A percentile compares a stretch with the other conserved stretches of the same genome.
Evolutionary conservation across 2,329 filamentous ascomycete genomes (phyloP).

Genomic region (Lasiodiplodia citricola): DNA sequence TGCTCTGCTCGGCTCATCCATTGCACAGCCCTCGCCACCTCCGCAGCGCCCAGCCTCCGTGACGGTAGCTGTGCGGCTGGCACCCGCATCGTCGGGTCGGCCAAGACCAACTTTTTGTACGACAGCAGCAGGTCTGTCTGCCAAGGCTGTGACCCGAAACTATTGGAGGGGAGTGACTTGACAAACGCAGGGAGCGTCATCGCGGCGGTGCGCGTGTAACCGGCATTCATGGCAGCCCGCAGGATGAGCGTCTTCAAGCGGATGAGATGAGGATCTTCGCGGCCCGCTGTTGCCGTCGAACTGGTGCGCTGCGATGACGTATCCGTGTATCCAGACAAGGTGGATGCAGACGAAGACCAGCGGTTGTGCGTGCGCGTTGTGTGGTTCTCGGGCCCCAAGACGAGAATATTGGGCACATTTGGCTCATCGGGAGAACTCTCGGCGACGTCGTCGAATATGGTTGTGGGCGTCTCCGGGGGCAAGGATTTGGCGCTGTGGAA

Average conservation of each 20-base stretch:
- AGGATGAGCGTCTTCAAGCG: constrained; percentile 80
- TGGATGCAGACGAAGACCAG: constrained; percentile 79
- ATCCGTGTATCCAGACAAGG: constrained; percentile 79
- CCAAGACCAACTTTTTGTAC: constrained; percentile 80
- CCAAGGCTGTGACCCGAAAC: constrained; percentile 75
- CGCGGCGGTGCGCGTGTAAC: constrained; percentile 68
- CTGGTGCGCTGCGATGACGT: constrained; percentile 67
- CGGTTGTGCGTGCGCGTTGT: constrained; percentile 61
- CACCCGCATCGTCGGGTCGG: constrained; percentile 70
- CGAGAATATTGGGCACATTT: constrained; percentile 83
- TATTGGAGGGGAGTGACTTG: constrained; percentile 73
- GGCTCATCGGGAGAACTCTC: constrained; percentile 81
- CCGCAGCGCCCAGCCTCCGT: constrained; percentile 62
- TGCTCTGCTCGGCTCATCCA: constrained; percentile 75
- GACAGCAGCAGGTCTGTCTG: constrained; percentile 75
- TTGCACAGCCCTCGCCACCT: constrained; percentile 79
- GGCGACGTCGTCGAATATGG: constrained; percentile 80
- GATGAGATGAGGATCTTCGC: constrained; percentile 76
- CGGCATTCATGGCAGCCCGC: constrained; percentile 84
- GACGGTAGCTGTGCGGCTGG: constrained; percentile 55
- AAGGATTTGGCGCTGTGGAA: constrained; percentile 42
- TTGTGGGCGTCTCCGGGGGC: constrained; percentile 88
- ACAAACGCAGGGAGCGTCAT: constrained; percentile 74
- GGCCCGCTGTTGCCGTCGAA: constrained; percentile 66
- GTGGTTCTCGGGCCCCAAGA: constrained; percentile 73